A percentile compares a stretch with the other conserved stretches of the same genome.
Evolutionary conservation across 2,329 filamentous ascomycete species (phyloP).

Genomic region (Exophiala sp.): DNA sequence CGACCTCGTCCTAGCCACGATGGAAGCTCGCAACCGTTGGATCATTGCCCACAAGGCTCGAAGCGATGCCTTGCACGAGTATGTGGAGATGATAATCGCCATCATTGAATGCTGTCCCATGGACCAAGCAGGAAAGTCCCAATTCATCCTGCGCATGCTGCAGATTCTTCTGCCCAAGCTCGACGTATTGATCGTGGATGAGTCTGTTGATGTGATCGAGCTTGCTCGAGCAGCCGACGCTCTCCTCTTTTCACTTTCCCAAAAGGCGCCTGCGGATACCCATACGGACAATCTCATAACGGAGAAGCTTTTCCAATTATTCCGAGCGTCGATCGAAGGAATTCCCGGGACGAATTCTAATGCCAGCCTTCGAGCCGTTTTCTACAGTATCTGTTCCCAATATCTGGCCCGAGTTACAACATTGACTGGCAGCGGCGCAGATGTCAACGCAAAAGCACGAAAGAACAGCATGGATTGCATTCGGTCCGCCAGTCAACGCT

Average conservation of each 20-base stretch:
- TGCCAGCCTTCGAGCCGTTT: slow-evolving; percentile 68
- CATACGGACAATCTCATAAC: slow-evolving; percentile 64
- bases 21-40: slow-evolving; percentile 39
- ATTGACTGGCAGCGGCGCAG: slow-evolving; percentile 45
- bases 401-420: slow-evolving; percentile 65
- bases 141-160: slow-evolving; percentile 77
- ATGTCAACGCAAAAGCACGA: slow-evolving; percentile 39
- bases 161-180: slow-evolving; percentile 85
- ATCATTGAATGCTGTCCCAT: slow-evolving; percentile 79
- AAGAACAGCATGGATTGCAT: slow-evolving; percentile 60
- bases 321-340: slow-evolving; percentile 76
- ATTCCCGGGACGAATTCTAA: slow-evolving; percentile 65
- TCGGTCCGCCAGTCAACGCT: slow-evolving; percentile 70
- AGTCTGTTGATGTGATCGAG: slow-evolving; percentile 64
- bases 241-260: slow-evolving; percentile 41
- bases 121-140: slow-evolving; percentile 62
- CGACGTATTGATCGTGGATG: slow-evolving; percentile 66
- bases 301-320: slow-evolving; percentile 85
- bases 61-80: slow-evolving; percentile 67
- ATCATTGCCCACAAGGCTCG: slow-evolving; percentile 42
- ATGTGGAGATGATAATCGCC: slow-evolving; percentile 77
- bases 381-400: slow-evolving; percentile 86
- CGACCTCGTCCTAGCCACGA: slow-evolving; percentile 35
- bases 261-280: slow-evolving; percentile 32
- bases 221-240: slow-evolving; percentile 71